A percentile compares a stretch with the other conserved stretches of the same genome.
These are phyloP conservation scores for Echinochloa phyllopogon DNA, from an alignment of 176 grass and related monocot genomes.

Conservation along the genomic window DNA sequence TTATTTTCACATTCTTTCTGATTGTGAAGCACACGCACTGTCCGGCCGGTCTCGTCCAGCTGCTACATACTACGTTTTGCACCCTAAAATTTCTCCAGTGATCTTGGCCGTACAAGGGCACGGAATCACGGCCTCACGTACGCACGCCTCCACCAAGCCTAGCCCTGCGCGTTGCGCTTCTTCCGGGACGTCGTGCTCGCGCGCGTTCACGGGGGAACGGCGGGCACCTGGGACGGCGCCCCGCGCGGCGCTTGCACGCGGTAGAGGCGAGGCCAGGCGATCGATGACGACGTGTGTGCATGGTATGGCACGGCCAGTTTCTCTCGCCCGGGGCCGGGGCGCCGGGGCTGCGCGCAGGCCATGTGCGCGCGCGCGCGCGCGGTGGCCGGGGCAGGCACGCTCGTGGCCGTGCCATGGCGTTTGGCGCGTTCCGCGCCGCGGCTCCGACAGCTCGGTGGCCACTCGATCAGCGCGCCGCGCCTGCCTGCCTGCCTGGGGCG, in stretches of 20 bases:
- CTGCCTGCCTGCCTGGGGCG: background rate
- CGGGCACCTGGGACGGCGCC: constrained; percentile 20
- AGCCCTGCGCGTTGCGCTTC: background rate
- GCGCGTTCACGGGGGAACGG: too few species aligned
- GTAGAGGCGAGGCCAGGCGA: background rate
- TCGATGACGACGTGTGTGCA: background rate
- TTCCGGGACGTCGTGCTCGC: background rate
- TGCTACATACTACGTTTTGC: background rate
- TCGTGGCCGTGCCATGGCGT: constrained; percentile 25
- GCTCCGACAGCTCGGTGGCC: constrained; percentile 25
- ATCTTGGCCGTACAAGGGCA: background rate
- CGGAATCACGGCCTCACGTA: too few species aligned
- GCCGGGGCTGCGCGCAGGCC: background rate
- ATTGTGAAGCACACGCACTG: background rate
- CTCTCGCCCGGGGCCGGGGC: background rate
- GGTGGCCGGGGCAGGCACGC: constrained; percentile 24
- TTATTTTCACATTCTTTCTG: background rate
- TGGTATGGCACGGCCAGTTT: background rate
- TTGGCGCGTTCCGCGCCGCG: constrained; percentile 3
- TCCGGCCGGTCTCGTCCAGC: background rate
- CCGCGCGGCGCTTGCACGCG: background rate
- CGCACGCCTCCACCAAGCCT: too few species aligned
- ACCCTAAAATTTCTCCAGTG: too few species aligned
- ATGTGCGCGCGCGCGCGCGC: constrained; percentile 28
- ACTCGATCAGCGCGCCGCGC: background rate